A percentile compares a stretch with the other conserved stretches of the same genome.
These are phyloP conservation scores for Actinomortierella wolfii DNA, from an alignment of 371 early-diverging fungal species.

Conservation along the genomic window DNA sequence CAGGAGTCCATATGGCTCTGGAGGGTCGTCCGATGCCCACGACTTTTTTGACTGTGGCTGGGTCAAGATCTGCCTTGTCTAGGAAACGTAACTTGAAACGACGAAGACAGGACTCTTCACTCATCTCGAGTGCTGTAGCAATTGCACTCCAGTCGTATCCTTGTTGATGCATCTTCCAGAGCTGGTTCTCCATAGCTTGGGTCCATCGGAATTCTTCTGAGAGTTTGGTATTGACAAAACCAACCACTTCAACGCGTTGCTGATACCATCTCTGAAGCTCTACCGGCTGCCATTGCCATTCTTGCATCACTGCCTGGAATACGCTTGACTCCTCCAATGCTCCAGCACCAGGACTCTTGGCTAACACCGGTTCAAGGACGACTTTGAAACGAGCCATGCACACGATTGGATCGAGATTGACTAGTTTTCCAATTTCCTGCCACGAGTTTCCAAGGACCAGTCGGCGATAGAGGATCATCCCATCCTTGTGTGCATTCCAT, in stretches of 20 bases:
- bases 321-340: neutral
- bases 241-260: neutral
- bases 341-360: no score
- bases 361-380: no score
- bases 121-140: neutral
- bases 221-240: no score
- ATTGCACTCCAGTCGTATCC: neutral
- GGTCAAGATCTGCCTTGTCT: no score
- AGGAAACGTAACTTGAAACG: neutral
- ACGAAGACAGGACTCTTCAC: neutral
- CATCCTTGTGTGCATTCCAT: no score
- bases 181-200: conserved; percentile 1
- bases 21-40: neutral
- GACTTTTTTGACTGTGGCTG: neutral
- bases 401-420: no score
- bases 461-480: no score
- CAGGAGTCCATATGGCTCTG: conserved; percentile 2
- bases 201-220: conserved; percentile 1
- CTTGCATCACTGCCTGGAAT: conserved; percentile 3
- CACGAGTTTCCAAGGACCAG: no score
- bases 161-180: neutral
- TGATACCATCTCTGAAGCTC: conserved; percentile 7
- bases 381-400: no score
- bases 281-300: neutral
- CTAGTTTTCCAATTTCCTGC: no score